Evolutionary conservation across 176 grass and related monocot species (phyloP), one percentile per base, ranked within the genome.

Genomic region (Chloris gayana): DNA sequence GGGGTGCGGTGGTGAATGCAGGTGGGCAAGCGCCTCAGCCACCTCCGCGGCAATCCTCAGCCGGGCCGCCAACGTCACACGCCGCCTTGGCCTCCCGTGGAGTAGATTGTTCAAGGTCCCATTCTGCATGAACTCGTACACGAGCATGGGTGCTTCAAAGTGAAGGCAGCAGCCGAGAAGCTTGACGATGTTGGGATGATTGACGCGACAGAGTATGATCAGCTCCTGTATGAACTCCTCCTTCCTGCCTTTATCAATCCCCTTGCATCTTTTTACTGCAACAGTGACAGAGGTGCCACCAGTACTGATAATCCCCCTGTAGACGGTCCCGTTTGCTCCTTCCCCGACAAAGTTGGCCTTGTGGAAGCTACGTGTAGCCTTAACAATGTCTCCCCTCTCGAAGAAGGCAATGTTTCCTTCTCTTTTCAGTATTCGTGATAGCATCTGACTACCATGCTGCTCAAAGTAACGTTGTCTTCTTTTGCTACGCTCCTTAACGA

Each of bases 91-190:
- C 1, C 17, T 68, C 47, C 47, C 27, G 61, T 87, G 47, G 4
- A 87, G 34, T 8, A 81, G 69, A 0, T 81, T 7, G 8, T 29
- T 50, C 25, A 89, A 31, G 17, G 82, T 89, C 34, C 67, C 67
- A 37, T 89, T 85, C 7, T 31, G 59, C 38, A 85, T 49, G 38
- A 80, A 89, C 54, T 89, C 87, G 13, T 85, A 85, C n/a, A 85
- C 68, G 24, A 88, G 31, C 12, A 88, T 68, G 3, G 86, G 86
- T 4, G 73, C 75, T 32, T 88, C 74, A 0, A 74, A 67, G 12
- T 83, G 72, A 32, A 88, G 62, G 51, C 85, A 88, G 81, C 80
- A 88, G 64, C 85, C 85, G 0, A 82, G 74, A 38, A 88, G 65
- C 74, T 21, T 80, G 7, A 88, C 86, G 6, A 88, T 74, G 33